Conservation (phyloP, 2,329 filamentous ascomycete species). For the Hypocrella siamensis region DNA sequence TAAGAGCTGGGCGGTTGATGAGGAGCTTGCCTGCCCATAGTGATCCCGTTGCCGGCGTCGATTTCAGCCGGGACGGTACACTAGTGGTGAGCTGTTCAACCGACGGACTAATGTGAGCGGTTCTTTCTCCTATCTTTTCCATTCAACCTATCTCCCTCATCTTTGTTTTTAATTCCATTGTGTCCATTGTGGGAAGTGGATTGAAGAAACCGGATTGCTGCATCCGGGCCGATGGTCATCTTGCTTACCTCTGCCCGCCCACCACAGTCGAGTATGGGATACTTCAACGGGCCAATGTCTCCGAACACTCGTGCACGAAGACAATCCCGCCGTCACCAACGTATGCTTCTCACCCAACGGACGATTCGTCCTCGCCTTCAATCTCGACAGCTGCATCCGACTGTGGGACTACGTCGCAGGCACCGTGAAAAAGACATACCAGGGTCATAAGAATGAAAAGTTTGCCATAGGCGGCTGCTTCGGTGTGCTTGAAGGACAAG, state of each 20-base stretch:
- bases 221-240: no score
- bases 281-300: constrained; percentile 89
- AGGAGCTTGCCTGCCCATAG: constrained; percentile 84
- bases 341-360: constrained; percentile 93
- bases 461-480: constrained; percentile 81
- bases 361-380: constrained; percentile 81
- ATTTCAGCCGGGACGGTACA: constrained; percentile 85
- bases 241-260: no score
- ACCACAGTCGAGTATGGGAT: constrained; percentile 71
- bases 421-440: constrained; percentile 89
- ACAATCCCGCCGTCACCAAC: constrained; percentile 76
- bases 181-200: no score
- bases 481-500: constrained; percentile 33
- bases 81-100: constrained; percentile 82
- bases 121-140: background rate
- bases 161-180: background rate
- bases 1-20: constrained; percentile 77
- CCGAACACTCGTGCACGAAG: constrained; percentile 87
- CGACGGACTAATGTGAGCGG: constrained; percentile 66
- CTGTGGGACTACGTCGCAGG: constrained; percentile 93
- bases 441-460: constrained; percentile 72
- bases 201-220: no score
- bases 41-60: constrained; percentile 84
- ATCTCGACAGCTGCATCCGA: constrained; percentile 75
- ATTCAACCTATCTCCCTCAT: background rate